Base-by-base conservation (phyloP, 2,329 filamentous ascomycete genomes). In the Fusarium camptoceras region DNA sequence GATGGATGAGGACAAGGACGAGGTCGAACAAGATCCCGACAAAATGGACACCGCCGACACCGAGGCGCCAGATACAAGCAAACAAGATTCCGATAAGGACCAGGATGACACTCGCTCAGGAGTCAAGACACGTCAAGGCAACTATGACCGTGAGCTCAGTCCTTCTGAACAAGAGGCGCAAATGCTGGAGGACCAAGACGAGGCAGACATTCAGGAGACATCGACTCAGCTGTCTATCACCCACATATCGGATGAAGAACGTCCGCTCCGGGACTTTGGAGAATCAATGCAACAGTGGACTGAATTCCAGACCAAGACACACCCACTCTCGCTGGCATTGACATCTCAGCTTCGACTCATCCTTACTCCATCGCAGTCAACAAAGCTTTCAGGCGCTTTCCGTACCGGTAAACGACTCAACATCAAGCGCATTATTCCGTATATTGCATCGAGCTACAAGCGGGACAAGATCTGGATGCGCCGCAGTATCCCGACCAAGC, bases 401-500 rank as follows among this genome's bases (percentile, higher is more conserved):
- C 93, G 96, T 73, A 99, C 96, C 0, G 96, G 96, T 68, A 99
- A 99, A 80, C 92, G 96, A 1, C 93, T 99, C 75, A 99, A 98
- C 81, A 97, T 99, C 84, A 98, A 98, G 82, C 94, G 95, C 73
- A 99, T 99, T 81, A 99, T 99, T 76, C 96, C 97, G 0, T 99
- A 99, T 83, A 98, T 99, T 74, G 96, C 97, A 2, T 98, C 94
- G 1, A 91, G 92, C 78, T 99, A 98, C 87, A 98, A 98, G 85
- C 93, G 96, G 65, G 96, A 99, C 87, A 99, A 99, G 86, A 99
- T 99, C 81, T 99, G 96, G 96, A 97, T 99, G 91, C 92, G 97
- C 16, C 90, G 97, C 59, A 91, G 89, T 34, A 90, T 97, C 51
- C 97, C 97, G 2, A 95, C 91, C 39, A 98, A 98, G 82, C 92